Percentiles rank a stretch among this genome's conserved stretches.
Conservation (phyloP, 2,329 filamentous ascomycete genomes). For the Dothidotthia symphoricarpi region DNA sequence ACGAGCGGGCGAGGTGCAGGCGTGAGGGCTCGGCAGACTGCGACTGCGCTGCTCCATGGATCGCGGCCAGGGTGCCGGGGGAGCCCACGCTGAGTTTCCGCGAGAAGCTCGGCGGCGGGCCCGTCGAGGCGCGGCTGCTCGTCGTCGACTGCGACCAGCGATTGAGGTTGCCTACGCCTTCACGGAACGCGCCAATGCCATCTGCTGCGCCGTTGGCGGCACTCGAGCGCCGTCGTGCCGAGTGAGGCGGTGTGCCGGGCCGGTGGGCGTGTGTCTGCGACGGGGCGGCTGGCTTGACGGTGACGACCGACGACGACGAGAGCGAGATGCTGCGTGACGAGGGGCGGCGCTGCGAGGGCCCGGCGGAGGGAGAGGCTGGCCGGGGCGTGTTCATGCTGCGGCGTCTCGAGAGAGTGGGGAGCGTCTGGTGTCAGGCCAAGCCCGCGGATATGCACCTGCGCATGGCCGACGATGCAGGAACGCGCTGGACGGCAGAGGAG, state of each 20-base stretch:
- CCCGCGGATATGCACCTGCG: constrained; percentile 22
- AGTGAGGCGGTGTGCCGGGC: constrained; percentile 28
- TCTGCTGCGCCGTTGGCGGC: constrained; percentile 42
- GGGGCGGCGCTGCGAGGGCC: constrained; percentile 20
- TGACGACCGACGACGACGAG: constrained; percentile 45
- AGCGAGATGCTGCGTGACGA: constrained; percentile 46
- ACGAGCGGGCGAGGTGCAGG: constrained; percentile 34
- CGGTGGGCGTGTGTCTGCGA: constrained; percentile 25
- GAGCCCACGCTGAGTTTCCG: constrained; percentile 42
- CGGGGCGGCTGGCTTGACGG: constrained; percentile 36
- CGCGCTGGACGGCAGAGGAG: constrained; percentile 11
- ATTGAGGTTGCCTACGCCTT: constrained; percentile 53
- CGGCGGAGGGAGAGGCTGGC: constrained; percentile 11
- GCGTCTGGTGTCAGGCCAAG: constrained; percentile 30
- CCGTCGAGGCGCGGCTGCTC: constrained; percentile 47
- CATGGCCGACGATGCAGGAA: constrained; percentile 31
- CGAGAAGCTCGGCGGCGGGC: constrained; percentile 31
- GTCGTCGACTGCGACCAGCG: constrained; percentile 60
- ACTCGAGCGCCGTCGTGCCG: constrained; percentile 42
- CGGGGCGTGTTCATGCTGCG: constrained; percentile 28
- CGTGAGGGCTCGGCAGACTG: constrained; percentile 35
- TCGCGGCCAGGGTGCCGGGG: constrained; percentile 25
- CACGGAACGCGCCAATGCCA: constrained; percentile 39
- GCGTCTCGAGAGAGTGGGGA: constrained; percentile 16
- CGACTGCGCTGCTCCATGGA: constrained; percentile 33